Percentiles rank a stretch among this genome's conserved stretches.
phyloP scores from a whole-genome alignment of 164 flowering plant species.

The Vitis amurensis region DNA sequence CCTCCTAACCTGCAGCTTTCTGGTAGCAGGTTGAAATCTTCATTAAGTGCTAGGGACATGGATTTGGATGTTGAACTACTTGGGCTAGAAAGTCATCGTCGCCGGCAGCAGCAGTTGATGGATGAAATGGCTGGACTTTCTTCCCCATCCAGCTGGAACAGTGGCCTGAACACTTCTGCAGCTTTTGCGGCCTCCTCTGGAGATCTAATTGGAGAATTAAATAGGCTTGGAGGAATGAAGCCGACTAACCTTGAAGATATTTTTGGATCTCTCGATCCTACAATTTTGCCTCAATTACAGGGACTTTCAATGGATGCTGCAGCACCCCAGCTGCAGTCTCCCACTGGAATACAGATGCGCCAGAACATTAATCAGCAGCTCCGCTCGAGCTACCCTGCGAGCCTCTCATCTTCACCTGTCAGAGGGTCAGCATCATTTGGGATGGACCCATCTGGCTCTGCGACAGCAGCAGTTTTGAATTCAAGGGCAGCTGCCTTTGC shows the following conservation, averaged over 20 bases:
- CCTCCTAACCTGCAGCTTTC: conserved; percentile 48
- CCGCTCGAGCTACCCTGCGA: conserved; percentile 37
- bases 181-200: conserved; percentile 28
- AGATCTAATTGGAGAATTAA: conserved; percentile 30
- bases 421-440: conserved; percentile 35
- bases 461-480: conserved; percentile 37
- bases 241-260: conserved; percentile 49
- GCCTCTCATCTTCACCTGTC: conserved; percentile 38
- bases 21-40: conserved; percentile 48
- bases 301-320: conserved; percentile 30
- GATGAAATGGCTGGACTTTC: conserved; percentile 46
- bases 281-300: conserved; percentile 35
- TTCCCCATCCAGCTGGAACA: conserved; percentile 53
- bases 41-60: conserved; percentile 45
- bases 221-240: conserved; percentile 34
- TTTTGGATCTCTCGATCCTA: conserved; percentile 38
- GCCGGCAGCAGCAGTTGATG: conserved; percentile 34
- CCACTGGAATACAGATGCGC: conserved; percentile 35
- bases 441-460: conserved; percentile 33
- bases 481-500: conserved; percentile 64
- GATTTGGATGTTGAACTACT: conserved; percentile 39
- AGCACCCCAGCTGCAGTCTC: conserved; percentile 35
- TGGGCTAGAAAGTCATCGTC: conserved; percentile 28
- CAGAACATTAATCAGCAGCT: conserved; percentile 43
- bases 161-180: conserved; percentile 16